Conservation (phyloP, 2,329 filamentous ascomycete species). For the Sporothrix globosa region DNA sequence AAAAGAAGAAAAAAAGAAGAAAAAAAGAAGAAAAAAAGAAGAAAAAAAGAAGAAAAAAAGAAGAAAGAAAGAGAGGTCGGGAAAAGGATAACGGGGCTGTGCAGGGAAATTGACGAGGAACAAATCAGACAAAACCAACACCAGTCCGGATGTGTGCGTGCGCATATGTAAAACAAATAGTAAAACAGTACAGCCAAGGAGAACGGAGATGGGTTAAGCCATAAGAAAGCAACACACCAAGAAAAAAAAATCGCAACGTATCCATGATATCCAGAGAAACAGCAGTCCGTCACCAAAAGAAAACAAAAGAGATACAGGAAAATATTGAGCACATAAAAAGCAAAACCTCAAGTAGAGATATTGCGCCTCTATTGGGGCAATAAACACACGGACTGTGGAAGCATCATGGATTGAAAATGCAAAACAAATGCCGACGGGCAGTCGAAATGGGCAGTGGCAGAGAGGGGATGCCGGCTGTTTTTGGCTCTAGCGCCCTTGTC, state of each 20-base stretch:
- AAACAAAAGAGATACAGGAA: neutral
- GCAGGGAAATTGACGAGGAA: neutral
- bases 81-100: neutral
- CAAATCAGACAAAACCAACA: neutral
- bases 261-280: neutral
- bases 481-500: neutral
- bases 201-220: neutral
- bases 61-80: neutral
- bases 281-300: neutral
- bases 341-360: neutral
- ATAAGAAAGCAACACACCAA: neutral
- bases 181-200: neutral
- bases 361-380: slow-evolving; percentile 13
- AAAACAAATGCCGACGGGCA: neutral
- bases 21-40: neutral
- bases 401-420: neutral
- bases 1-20: neutral
- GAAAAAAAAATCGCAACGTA: neutral
- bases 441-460: neutral
- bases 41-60: neutral
- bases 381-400: neutral
- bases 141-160: neutral
- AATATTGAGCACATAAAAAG: neutral
- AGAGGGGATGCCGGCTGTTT: neutral
- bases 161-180: neutral